Evolutionary conservation across 352 stramenopile genomes (phyloP).

Genomic region (Peronospora destructor): DNA sequence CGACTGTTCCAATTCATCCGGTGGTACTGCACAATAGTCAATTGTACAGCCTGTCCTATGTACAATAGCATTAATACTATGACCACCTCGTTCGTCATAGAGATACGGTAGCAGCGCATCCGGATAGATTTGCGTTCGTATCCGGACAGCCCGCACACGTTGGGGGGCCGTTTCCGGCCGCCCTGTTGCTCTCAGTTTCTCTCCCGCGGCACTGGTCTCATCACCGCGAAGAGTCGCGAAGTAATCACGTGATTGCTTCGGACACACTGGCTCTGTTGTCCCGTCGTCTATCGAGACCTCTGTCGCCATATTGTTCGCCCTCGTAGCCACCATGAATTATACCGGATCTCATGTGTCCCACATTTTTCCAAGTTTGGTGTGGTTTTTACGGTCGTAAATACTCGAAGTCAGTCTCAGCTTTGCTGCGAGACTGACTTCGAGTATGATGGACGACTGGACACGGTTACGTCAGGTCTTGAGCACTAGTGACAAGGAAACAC

Average conservation of each 20-base stretch:
- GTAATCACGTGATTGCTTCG: neutral
- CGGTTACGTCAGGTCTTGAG: conserved; percentile 38
- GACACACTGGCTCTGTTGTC: conserved; percentile 6
- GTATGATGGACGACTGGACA: conserved; percentile 14
- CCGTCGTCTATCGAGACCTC: conserved; percentile 6
- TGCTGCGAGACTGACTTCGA: neutral
- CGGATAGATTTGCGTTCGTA: conserved; percentile 43
- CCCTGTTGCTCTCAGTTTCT: neutral
- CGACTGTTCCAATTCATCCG: conserved; percentile 33
- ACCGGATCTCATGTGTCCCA: no score
- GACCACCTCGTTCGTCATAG: conserved; percentile 46
- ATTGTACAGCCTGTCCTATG: conserved; percentile 43
- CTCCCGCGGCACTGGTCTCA: neutral
- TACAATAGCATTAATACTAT: conserved; percentile 46
- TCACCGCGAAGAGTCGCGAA: no score
- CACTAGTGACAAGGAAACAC: conserved; percentile 42
- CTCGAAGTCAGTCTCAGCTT: no score
- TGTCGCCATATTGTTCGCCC: conserved; percentile 10
- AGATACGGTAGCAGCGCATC: conserved; percentile 54
- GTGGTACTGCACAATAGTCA: conserved; percentile 58
- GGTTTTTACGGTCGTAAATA: no score
- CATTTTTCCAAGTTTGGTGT: no score
- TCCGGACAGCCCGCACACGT: conserved; percentile 51
- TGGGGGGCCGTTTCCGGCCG: conserved; percentile 9
- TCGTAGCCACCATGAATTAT: conserved; percentile 20